Conservation (phyloP, 345 rosid genomes). For the Hevea brasiliensis region DNA sequence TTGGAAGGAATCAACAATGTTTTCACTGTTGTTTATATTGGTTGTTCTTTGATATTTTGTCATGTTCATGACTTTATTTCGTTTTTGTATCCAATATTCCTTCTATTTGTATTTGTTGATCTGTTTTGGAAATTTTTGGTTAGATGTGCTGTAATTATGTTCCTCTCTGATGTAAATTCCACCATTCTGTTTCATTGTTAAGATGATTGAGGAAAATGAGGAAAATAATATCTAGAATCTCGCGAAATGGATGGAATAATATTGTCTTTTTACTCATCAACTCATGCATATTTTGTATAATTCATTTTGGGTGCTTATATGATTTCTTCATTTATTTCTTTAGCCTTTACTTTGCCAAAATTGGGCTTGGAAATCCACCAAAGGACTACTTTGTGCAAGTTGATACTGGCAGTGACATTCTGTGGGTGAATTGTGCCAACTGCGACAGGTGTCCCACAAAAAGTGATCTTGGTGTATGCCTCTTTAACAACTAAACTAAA, state of each 20-base stretch:
- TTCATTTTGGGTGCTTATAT: constrained; percentile 20
- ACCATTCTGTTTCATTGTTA: not conserved
- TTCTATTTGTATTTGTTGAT: not conserved
- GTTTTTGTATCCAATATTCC: no score
- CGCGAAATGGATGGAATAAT: not conserved
- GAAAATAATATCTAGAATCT: not conserved
- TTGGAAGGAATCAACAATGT: not conserved
- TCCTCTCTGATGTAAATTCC: not conserved
- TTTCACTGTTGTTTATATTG: not conserved
- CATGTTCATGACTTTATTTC: not conserved
- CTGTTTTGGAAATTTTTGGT: not conserved
- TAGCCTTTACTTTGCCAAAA: constrained; percentile 75
- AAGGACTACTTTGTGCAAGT: constrained; percentile 80
- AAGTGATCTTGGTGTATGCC: constrained; percentile 72
- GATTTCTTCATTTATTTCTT: constrained; percentile 27
- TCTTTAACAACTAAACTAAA: constrained; percentile 11
- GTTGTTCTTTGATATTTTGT: not conserved
- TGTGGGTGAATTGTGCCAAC: constrained; percentile 79
- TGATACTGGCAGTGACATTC: constrained; percentile 90
- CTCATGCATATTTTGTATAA: not conserved
- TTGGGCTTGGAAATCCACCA: constrained; percentile 72
- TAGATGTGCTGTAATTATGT: no score
- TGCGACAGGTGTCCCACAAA: constrained; percentile 68
- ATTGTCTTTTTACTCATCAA: not conserved
- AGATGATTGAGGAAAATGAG: not conserved